Evolutionary conservation across 2,329 filamentous ascomycete genomes (phyloP), one percentile per base, ranked within the genome.

Genomic region (Pestalotiopsis fici): DNA sequence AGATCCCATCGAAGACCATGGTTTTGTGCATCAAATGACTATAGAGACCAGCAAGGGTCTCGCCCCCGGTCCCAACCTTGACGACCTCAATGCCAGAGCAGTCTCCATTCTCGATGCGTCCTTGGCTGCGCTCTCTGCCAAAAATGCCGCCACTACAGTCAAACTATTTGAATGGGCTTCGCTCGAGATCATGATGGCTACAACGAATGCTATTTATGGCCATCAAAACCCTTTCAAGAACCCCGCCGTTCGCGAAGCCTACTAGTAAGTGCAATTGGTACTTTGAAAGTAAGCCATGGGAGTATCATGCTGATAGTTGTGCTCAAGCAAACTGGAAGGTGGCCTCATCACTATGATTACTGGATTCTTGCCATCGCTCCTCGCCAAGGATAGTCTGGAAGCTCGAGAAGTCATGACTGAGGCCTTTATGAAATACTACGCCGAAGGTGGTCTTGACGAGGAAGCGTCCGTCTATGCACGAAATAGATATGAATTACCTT

Each of bases 191-290:
- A 63, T 68, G 64, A 63, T 68, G 66, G 67, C 67, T 12, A 64
- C 64, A 18, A 68, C 67, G 18, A 47, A 61, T 23, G 64, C 56
- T 3, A 27, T 68, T 5, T 68, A 66, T 56, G 64, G 64, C 35
- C 37, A 55, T 13, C 50, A 9, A 12, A 66, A 66, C 15, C 64
- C 64, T 2, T 65, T 65, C 9, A 59, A 50, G n/a, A 50, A 64
- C n/a, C 23, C 65, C 6, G 60, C 61, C 25, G 61, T 64, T 25
- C 39, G 61, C 4, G 81, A 79, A 25, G 65, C 78, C 82, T 86
- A 31, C 77, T 81, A 69, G 67, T 67, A 65, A 65, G 61, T 50
- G n/a, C n/a, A n/a, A n/a, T n/a, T n/a, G n/a, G n/a, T n/a, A n/a
- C n/a, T n/a, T n/a, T n/a, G n/a, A n/a, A n/a, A n/a, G n/a, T n/a